phyloP scores from a whole-genome alignment of 2,329 filamentous ascomycete genomes.

The Didymosphaeria variabile region DNA sequence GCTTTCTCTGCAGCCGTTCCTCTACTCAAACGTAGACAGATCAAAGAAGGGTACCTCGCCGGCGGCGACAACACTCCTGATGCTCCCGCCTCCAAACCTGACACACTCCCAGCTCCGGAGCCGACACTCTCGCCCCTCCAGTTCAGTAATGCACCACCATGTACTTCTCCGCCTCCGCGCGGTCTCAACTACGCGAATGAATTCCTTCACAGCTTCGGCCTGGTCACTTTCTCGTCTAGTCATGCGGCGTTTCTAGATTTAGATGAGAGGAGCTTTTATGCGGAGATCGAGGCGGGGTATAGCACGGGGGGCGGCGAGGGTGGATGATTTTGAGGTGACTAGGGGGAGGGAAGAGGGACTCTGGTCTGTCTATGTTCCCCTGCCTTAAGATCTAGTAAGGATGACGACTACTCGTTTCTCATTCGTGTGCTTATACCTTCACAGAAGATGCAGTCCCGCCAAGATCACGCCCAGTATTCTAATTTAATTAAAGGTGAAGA shows the following conservation, averaged over 20 bases:
- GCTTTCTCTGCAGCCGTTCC: background rate
- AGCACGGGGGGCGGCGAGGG: background rate
- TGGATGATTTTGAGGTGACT: conserved; percentile 3
- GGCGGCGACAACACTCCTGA: background rate
- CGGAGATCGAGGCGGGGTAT: conserved; percentile 5
- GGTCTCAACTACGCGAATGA: conserved; percentile 7
- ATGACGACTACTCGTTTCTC: too few species aligned
- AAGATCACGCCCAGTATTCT: too few species aligned
- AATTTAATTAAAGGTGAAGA: too few species aligned
- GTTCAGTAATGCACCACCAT: background rate
- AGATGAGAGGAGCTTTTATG: conserved; percentile 4
- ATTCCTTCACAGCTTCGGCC: conserved; percentile 5
- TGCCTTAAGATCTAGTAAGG: too few species aligned
- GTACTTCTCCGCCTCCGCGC: background rate
- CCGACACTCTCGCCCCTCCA: too few species aligned
- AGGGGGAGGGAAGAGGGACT: conserved; percentile 7
- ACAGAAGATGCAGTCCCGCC: too few species aligned
- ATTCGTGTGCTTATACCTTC: too few species aligned
- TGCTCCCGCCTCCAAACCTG: too few species aligned
- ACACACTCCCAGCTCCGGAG: too few species aligned
- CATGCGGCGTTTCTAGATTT: background rate
- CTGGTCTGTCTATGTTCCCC: background rate
- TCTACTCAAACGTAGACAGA: too few species aligned
- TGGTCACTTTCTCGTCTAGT: conserved; percentile 3
- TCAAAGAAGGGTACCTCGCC: background rate